Conservation (phyloP, 345 rosid species). For the Limnanthes douglasii region DNA sequence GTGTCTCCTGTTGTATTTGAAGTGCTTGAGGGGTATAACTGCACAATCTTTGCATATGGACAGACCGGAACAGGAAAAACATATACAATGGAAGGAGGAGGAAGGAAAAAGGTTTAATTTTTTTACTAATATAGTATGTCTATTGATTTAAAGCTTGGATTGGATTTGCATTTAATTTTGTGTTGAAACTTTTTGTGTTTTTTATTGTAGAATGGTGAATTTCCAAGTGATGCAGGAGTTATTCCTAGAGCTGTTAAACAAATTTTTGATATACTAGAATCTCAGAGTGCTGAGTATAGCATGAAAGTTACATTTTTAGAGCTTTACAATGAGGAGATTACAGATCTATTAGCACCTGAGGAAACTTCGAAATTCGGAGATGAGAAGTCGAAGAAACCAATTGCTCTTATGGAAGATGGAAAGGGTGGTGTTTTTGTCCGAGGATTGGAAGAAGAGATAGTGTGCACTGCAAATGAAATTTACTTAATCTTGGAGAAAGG, state of each 20-base stretch:
- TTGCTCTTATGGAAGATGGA: slow-evolving; percentile 98
- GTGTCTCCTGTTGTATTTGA: slow-evolving; percentile 89
- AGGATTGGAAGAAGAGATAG: slow-evolving; percentile 98
- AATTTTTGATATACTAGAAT: slow-evolving; percentile 80
- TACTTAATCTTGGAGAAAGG: slow-evolving; percentile 96
- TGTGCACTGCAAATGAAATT: slow-evolving; percentile 84
- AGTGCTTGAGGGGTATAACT: slow-evolving; percentile 97
- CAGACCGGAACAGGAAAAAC: slow-evolving; percentile 99
- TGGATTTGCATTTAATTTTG: slow-evolving; percentile 6
- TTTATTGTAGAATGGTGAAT: slow-evolving; percentile 75
- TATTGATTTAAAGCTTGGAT: not conserved
- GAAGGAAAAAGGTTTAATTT: slow-evolving; percentile 63
- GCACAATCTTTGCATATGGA: slow-evolving; percentile 98
- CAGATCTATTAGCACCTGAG: slow-evolving; percentile 92
- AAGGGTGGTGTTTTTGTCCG: slow-evolving; percentile 97
- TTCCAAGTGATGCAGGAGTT: slow-evolving; percentile 93
- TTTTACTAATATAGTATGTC: slow-evolving; percentile 1
- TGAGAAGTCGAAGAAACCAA: slow-evolving; percentile 85
- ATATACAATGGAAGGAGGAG: slow-evolving; percentile 99
- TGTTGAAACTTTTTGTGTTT: slow-evolving; percentile 7
- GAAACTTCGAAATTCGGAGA: slow-evolving; percentile 67
- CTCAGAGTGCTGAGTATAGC: slow-evolving; percentile 84
- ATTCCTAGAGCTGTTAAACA: slow-evolving; percentile 93
- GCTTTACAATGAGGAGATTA: slow-evolving; percentile 87
- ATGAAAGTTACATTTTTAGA: slow-evolving; percentile 97